Percentiles rank a stretch among this genome's conserved stretches.
Conservation (phyloP, 1,284 basidiomycete species). For the Austropuccinia psidii region DNA sequence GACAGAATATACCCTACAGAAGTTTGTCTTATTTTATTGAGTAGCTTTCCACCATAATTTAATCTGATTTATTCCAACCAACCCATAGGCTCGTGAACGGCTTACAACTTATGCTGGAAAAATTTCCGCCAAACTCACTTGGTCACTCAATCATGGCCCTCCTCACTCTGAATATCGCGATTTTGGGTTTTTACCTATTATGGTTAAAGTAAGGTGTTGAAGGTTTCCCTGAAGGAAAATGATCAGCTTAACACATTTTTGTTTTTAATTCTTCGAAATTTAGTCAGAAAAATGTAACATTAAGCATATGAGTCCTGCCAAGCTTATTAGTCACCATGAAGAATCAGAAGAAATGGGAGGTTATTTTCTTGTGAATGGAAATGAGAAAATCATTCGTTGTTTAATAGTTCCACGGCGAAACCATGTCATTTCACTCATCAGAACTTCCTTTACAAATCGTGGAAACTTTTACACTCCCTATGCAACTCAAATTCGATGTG, state of each 20-base stretch:
- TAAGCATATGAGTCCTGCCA: constrained; percentile 70
- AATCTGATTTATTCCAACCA: neutral
- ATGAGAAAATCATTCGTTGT: constrained; percentile 96
- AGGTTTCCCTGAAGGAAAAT: neutral
- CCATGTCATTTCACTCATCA: constrained; percentile 76
- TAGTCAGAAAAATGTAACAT: constrained; percentile 93
- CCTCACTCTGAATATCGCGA: constrained; percentile 70
- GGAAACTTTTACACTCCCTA: constrained; percentile 91
- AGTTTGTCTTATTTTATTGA: constrained; percentile 51
- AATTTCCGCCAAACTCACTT: constrained; percentile 82
- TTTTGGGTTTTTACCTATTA: constrained; percentile 87
- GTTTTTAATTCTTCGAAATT: neutral
- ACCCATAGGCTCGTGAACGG: constrained; percentile 72
- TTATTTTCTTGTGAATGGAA: constrained; percentile 98
- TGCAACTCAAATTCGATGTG: constrained; percentile 91
- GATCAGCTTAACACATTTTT: neutral
- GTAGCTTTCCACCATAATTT: constrained; percentile 39
- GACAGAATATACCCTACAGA: constrained; percentile 79
- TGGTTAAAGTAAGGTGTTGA: constrained; percentile 70
- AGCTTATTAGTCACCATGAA: constrained; percentile 83
- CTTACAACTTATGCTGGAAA: constrained; percentile 83
- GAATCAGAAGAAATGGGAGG: constrained; percentile 98
- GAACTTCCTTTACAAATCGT: constrained; percentile 79
- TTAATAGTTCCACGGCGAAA: constrained; percentile 84
- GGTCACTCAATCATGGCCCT: constrained; percentile 69